Evolutionary conservation across 2,329 filamentous ascomycete species (phyloP).

Genomic region (Sarocladiaceae sp.): DNA sequence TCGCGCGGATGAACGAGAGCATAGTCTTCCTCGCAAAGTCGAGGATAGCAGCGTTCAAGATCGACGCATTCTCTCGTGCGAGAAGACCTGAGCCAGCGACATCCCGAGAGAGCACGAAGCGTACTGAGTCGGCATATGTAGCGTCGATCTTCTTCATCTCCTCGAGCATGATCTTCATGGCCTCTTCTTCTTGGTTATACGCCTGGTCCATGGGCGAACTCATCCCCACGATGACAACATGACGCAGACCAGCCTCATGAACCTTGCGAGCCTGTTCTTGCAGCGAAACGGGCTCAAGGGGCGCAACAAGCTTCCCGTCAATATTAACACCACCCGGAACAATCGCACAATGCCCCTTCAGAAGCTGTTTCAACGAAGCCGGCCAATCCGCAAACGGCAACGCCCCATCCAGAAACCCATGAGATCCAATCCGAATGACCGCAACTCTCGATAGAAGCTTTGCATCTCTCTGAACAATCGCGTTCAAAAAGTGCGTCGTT

Average conservation of each 20-base stretch:
- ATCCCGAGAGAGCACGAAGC: slow-evolving; percentile 38
- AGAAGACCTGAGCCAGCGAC: slow-evolving; percentile 40
- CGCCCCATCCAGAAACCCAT: slow-evolving; percentile 40
- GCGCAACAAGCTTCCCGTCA: slow-evolving; percentile 40
- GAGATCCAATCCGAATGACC: slow-evolving; percentile 36
- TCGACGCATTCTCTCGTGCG: slow-evolving; percentile 49
- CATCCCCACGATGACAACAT: slow-evolving; percentile 38
- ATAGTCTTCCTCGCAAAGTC: slow-evolving; percentile 42
- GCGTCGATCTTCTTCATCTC: slow-evolving; percentile 22
- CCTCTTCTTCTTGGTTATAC: slow-evolving; percentile 34
- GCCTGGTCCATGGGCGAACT: slow-evolving; percentile 42
- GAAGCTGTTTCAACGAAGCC: slow-evolving; percentile 30
- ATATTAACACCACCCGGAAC: slow-evolving; percentile 44
- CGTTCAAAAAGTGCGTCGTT: slow-evolving; percentile 47
- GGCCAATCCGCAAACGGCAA: slow-evolving; percentile 45
- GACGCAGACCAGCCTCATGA: slow-evolving; percentile 27
- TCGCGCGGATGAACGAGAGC: slow-evolving; percentile 41
- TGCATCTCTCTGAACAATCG: slow-evolving; percentile 41
- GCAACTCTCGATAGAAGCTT: slow-evolving; percentile 39
- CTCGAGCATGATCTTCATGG: slow-evolving; percentile 31
- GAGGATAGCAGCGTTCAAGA: slow-evolving; percentile 50
- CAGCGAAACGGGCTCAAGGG: slow-evolving; percentile 33
- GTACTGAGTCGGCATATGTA: slow-evolving; percentile 25
- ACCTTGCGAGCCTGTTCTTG: slow-evolving; percentile 27
- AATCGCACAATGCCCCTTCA: slow-evolving; percentile 36